Percentiles rank a stretch among this genome's conserved stretches.
Evolutionary conservation across 108 stramenopile species (phyloP).

Genomic region (Pseudonitzschia delicatissima): DNA sequence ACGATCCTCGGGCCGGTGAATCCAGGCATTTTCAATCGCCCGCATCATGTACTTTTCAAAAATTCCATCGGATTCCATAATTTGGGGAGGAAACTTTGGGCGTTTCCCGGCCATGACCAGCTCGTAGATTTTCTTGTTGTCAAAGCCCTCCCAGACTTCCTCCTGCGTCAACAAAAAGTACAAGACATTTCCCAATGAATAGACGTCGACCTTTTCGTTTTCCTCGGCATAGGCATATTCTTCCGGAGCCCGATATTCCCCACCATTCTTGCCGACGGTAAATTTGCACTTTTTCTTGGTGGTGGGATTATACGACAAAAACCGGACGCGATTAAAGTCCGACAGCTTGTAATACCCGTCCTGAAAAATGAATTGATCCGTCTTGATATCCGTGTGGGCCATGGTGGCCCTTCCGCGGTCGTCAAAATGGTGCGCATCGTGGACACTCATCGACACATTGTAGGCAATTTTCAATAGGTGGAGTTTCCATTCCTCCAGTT

Average conservation of each 20-base stretch:
- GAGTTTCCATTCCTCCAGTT: background rate
- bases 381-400: slow-evolving; percentile 68
- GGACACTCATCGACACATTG: slow-evolving; percentile 54
- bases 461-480: slow-evolving; percentile 59
- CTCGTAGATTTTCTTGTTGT: slow-evolving; percentile 29
- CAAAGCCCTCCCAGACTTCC: slow-evolving; percentile 42
- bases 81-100: slow-evolving; percentile 46
- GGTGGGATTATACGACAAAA: slow-evolving; percentile 36
- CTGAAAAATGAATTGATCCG: slow-evolving; percentile 51
- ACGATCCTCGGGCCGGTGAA: slow-evolving; percentile 41
- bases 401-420: slow-evolving; percentile 49
- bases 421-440: slow-evolving; percentile 63
- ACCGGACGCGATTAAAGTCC: slow-evolving; percentile 76
- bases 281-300: slow-evolving; percentile 45
- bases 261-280: slow-evolving; percentile 51
- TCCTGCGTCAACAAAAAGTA: slow-evolving; percentile 47
- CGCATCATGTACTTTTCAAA: slow-evolving; percentile 47
- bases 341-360: slow-evolving; percentile 64
- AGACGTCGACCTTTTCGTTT: slow-evolving; percentile 73
- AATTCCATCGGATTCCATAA: slow-evolving; percentile 38
- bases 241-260: slow-evolving; percentile 60
- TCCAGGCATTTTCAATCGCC: slow-evolving; percentile 51
- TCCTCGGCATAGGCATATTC: slow-evolving; percentile 52
- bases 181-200: slow-evolving; percentile 65
- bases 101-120: slow-evolving; percentile 40